Conservation (phyloP, 177 flowering plant species). For the Vitis hybrid region DNA sequence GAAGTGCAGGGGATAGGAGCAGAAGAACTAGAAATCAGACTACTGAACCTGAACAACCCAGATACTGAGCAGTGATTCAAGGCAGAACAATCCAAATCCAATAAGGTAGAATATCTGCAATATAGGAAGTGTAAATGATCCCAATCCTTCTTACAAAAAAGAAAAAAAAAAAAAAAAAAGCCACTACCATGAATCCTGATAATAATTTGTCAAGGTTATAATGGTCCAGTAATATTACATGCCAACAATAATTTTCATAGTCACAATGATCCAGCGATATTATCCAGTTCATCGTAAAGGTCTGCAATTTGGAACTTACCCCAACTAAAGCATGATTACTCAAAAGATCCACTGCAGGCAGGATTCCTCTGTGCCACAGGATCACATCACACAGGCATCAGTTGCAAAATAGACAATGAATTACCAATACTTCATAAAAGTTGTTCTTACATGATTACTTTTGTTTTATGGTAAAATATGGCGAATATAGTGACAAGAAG, state of each 20-base stretch:
- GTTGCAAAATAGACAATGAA: background rate
- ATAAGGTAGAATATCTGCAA: slow-evolving; percentile 62
- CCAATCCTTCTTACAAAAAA: background rate
- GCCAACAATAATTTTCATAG: background rate
- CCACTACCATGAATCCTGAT: background rate
- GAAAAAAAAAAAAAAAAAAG: no score
- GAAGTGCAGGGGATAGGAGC: background rate
- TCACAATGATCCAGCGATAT: background rate
- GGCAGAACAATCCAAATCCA: slow-evolving; percentile 51
- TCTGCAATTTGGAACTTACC: slow-evolving; percentile 46
- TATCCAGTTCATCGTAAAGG: background rate
- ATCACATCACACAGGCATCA: slow-evolving; percentile 23
- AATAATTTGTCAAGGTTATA: background rate
- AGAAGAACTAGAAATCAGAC: background rate
- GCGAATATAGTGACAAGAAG: background rate
- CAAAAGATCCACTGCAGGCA: slow-evolving; percentile 82
- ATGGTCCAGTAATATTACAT: background rate
- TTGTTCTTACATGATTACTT: no score
- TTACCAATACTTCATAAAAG: background rate
- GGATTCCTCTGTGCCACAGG: slow-evolving; percentile 72
- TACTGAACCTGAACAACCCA: slow-evolving; percentile 66
- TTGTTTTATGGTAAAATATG: no score
- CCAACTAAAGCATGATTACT: slow-evolving; percentile 60
- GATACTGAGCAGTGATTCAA: slow-evolving; percentile 63
- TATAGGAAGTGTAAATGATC: background rate